Base-by-base conservation (phyloP, 106 monocot species). In the Posidonia australis region DNA sequence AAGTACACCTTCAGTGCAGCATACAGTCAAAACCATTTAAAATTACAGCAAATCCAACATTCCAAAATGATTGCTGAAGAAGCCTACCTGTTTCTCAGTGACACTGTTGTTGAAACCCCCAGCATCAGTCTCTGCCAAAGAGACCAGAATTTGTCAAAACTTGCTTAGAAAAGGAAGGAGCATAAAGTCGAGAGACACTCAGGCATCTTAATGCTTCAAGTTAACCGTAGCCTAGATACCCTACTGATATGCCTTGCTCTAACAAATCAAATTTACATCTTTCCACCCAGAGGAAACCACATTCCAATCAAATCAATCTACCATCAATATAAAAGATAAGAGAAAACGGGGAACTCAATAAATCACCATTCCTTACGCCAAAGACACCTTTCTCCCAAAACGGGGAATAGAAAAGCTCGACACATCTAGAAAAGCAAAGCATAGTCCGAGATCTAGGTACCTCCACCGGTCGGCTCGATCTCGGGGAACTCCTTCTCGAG, bases 401-500 rank as follows among this genome's bases (percentile, higher is more conserved):
- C 36, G 7, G 36, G 7, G 36, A 36, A 36, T 7, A 36, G 36
- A 36, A 7, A 36, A 36, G 36, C 2, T 7, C 36, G 36, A 36
- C 36, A 7, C 36, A 36, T 36, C 36, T 36, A 7, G 36, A 36
- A 36, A 36, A 36, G 7, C 36, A 36, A 36, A 49, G 48, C 5
- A 49, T 10, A 16, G 48, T 13, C 36, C 36, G 36, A 73, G 70
- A 78, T 70, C 65, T 59, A 70, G 70, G 20, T 44, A 93, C 90
- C 96, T 86, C 79, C 82, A 24, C 46, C 73, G 56, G 46, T 79
- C 82, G 90, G 96, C 70, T 98, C 96, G 75, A 78, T 87, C 75
- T 98, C 96, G 13, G 87, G 79, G 65, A 98, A 98, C 79, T 98
- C 96, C 76, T 98, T 98, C 90, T 91, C 72, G 30, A 98, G 79